Base-by-base conservation (phyloP, 306 rosid species). In the Acacia crassicarpa region DNA sequence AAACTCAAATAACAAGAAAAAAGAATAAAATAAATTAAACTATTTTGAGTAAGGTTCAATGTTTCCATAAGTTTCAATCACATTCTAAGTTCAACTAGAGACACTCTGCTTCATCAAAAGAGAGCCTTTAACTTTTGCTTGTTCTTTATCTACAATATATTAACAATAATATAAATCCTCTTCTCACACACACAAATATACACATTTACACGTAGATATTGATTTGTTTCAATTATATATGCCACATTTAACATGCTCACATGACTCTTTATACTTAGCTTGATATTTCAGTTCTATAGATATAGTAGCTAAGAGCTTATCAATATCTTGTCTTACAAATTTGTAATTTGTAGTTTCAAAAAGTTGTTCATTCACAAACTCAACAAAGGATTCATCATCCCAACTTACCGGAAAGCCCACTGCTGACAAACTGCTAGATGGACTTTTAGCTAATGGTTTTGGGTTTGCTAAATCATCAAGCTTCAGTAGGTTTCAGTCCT, bases 401-500 rank as follows among this genome's bases (percentile, higher is more conserved):
- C 13, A n/a, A 56, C 22, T n/a, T 11, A 41, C 25, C 38, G 59
- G 16, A 48, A 80, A 65, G 49, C 72, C 75, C 22, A 6, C 48
- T 43, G 20, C 67, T 65, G 88, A 86, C 54, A 85, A 70, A 58
- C 53, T 83, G 30, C 84, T 80, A 67, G 66, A 80, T 4, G 87
- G 88, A 72, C 84, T 86, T 69, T 74, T 84, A 7, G 33, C 84
- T 32, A 27, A 27, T 27, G 1, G 30, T 27, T 27, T 27, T 27
- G 30, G 30, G 30, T 27, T 27, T 27, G 30, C 1, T 27, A 32
- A 32, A 32, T 32, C 74, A 33, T 77, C 88, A 77, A 84, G 92
- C 84, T 63, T 65, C 40, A 86, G 92, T 77, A 84, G 90, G 73
- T 86, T 84, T 75, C 79, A 82, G 80, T 86, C 92, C 43, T n/a